Base-by-base conservation (phyloP, 2,329 filamentous ascomycete genomes). In the Fusarium tanahbumbuense region DNA sequence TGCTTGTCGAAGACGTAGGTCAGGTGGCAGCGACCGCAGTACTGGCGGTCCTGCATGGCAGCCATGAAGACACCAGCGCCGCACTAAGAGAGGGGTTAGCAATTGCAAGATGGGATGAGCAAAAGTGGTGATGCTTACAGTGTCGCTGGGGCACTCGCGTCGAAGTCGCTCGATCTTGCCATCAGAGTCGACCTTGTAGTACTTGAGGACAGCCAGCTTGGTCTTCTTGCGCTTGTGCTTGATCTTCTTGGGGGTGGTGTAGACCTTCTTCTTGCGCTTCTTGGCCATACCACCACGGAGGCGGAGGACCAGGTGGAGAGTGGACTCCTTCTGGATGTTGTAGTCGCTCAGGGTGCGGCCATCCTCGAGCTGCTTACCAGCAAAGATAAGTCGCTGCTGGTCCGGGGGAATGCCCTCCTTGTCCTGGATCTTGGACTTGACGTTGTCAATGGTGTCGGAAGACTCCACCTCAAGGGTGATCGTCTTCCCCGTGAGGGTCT, bases 141-240 rank as follows among this genome's bases (percentile, higher is more conserved):
- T 93, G 78, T 94, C 91, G 82, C 89, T 86, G 76, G 97, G 96
- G 89, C 96, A 99, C 91, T 99, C 97, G 85, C 96, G 91, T 83
- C 97, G 91, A 77, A 99, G 92, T 82, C 96, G 96, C 92, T 99
- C 96, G 80, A 99, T 98, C 92, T 98, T 98, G 86, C 97, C 96
- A 81, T 99, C 96, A 79, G 93, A 93, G 85, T 98, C 96, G 80
- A 99, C 96, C 93, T 99, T 99, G 93, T 99, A 99, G 93, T 99
- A 99, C 92, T 99, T 99, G 85, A 99, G 94, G 78, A 99, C 95
- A 81, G 96, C 96, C 85, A 99, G 88, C 92, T 99, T 99, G 91
- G 93, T 97, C 95, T 99, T 99, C 94, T 98, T 99, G 89, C 94
- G 92, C 94, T 99, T 99, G 92, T 99, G 96, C 96, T 99, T 99